These are phyloP conservation scores for Dioszegia aurantiaca DNA, from an alignment of 768 basidiomycete genomes.

Conservation along the genomic window DNA sequence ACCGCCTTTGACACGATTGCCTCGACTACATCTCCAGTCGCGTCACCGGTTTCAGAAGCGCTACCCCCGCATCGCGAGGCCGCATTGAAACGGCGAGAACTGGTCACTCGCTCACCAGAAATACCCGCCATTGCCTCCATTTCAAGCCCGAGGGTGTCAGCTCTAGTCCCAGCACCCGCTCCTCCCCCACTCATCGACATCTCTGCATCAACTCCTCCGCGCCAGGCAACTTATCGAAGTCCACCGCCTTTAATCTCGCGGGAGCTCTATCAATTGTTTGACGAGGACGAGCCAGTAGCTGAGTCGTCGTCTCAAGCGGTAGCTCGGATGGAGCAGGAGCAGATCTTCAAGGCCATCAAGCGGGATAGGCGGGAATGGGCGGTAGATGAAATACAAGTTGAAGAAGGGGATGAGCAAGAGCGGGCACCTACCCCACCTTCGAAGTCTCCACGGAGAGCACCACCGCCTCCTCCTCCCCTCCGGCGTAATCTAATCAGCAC, in stretches of 20 bases:
- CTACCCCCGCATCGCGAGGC: conserved; percentile 41
- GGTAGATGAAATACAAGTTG: background rate
- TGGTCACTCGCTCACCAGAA: conserved; percentile 3
- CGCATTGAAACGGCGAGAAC: conserved; percentile 34
- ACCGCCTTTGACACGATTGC: background rate
- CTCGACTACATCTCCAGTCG: background rate
- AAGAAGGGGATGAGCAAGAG: background rate
- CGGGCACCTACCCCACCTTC: background rate
- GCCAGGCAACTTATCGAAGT: conserved; percentile 2
- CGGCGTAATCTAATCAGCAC: conserved; percentile 2
- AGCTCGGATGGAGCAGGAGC: conserved; percentile 17
- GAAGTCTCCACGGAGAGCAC: conserved; percentile 3
- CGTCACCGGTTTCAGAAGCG: background rate
- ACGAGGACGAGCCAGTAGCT: conserved; percentile 24
- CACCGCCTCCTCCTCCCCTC: conserved; percentile 23
- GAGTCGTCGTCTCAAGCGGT: conserved; percentile 31
- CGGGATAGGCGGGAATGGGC: conserved; percentile 9
- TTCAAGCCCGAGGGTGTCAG: too few species aligned
- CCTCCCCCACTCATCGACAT: conserved; percentile 29
- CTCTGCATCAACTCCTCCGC: conserved; percentile 3
- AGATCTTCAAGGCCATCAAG: conserved; percentile 8
- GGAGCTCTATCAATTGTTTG: conserved; percentile 31
- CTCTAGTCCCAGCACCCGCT: background rate
- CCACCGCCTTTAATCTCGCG: conserved; percentile 24
- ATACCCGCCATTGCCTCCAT: background rate